Percentiles rank a stretch among this genome's conserved stretches.
Conservation (phyloP, 768 basidiomycete species). For the Boletus tomentosulus region DNA sequence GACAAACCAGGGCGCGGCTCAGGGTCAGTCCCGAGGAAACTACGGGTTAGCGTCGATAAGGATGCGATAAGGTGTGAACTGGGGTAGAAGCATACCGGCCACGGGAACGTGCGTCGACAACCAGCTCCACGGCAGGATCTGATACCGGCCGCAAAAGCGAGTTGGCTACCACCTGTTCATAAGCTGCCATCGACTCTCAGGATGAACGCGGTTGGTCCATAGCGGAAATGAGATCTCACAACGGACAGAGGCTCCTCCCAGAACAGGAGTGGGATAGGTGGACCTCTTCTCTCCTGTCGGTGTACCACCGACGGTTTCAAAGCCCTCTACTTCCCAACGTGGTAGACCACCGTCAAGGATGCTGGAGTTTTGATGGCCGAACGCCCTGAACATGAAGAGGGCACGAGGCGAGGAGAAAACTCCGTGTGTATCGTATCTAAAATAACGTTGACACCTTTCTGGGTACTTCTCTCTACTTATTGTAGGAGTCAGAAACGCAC, state of each 20-base stretch:
- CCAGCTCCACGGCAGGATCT: constrained; percentile 53
- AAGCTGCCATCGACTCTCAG: constrained; percentile 45
- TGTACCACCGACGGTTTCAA: constrained; percentile 42
- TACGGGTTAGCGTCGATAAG: constrained; percentile 29
- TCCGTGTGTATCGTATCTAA: constrained; percentile 85
- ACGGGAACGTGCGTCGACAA: constrained; percentile 84
- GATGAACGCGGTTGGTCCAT: constrained; percentile 28
- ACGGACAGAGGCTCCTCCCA: constrained; percentile 49
- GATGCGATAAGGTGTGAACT: not conserved
- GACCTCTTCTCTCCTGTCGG: constrained; percentile 22
- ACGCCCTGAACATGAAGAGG: constrained; percentile 90
- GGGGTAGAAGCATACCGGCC: constrained; percentile 53
- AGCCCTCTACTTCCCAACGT: constrained; percentile 67
- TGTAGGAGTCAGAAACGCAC: constrained; percentile 37
- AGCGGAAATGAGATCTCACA: constrained; percentile 32
- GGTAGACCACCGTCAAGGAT: constrained; percentile 93
- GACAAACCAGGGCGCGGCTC: constrained; percentile 87
- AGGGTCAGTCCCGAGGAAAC: constrained; percentile 75
- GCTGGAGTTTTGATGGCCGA: constrained; percentile 83
- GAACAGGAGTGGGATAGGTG: constrained; percentile 49
- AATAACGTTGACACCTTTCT: constrained; percentile 8
- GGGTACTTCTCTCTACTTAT: not conserved
- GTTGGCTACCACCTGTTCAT: constrained; percentile 78
- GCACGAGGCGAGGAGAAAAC: constrained; percentile 92
- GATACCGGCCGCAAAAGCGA: constrained; percentile 43